Base-by-base conservation (phyloP, 2,329 filamentous ascomycete genomes). In the Teratosphaeriaceae sp. region DNA sequence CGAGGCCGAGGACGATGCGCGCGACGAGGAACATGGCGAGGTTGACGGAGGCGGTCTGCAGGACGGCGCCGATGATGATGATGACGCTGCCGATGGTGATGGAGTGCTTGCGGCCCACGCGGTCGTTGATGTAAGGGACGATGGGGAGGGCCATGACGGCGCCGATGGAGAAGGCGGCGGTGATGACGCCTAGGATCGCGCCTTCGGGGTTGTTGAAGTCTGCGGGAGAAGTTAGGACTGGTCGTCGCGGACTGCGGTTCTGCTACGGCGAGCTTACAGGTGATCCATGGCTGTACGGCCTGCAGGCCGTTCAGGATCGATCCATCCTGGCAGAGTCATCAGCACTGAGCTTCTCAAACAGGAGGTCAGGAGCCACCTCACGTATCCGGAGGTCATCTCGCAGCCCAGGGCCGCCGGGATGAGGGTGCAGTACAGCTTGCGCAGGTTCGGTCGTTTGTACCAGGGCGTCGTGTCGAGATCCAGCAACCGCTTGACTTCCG, bases 341-440 rank as follows among this genome's bases (percentile, higher is more conserved):
- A n/a, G n/a, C n/a, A n/a, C n/a, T n/a, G n/a, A n/a, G n/a, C n/a
- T n/a, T n/a, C n/a, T n/a, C n/a, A n/a, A n/a, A n/a, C n/a, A n/a
- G n/a, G n/a, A n/a, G n/a, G n/a, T n/a, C n/a, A n/a, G n/a, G n/a
- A n/a, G n/a, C n/a, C n/a, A n/a, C n/a, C n/a, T n/a, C n/a, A n/a
- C n/a, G 31, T 46, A 46, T 11, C 43, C 46, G 9, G 46, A 48
- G 18, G 46, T 48, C 43, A 48, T 48, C 40, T 46, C 46, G 29
- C 44, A 38, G 12, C 46, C 46, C 9, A 48, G 34, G 7, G 42
- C 40, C 15, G 46, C 43, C 12, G 46, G 46, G n/a, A 48, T 36
- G 12, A 48, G 40, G 13, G 24, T 27, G n/a, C 40, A 38, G 20
- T 46, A 48, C 11, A 48, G 43, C 15, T 20, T 34, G 18, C 46